A percentile compares a stretch with the other conserved stretches of the same genome.
Conservation (phyloP, 495 filamentous ascomycete genomes). For the Tuber indicum region DNA sequence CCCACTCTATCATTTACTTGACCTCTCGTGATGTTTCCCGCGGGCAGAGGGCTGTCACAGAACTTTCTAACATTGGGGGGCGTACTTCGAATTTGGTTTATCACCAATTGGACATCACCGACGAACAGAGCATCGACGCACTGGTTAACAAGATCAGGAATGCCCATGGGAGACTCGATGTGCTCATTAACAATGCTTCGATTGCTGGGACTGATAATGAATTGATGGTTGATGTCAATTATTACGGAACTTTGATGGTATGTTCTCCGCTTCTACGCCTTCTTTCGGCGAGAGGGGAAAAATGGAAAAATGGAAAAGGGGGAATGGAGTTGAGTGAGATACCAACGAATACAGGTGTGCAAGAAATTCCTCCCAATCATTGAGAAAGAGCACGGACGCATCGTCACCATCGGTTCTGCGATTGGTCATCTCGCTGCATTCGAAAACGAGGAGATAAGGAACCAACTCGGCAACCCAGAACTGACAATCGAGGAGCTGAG, state of each 20-base stretch:
- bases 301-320: not conserved
- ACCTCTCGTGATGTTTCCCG: slow-evolving; percentile 12
- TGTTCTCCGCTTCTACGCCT: not conserved
- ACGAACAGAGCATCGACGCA: slow-evolving; percentile 8
- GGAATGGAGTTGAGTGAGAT: not conserved
- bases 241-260: slow-evolving; percentile 23
- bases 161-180: slow-evolving; percentile 16
- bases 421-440: slow-evolving; percentile 7
- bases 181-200: slow-evolving; percentile 20
- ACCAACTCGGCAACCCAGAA: slow-evolving; percentile 1
- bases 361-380: slow-evolving; percentile 20
- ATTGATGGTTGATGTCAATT: slow-evolving; percentile 19
- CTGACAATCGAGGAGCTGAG: slow-evolving; percentile 9
- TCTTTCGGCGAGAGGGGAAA: not conserved
- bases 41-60: not conserved
- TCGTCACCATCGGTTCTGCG: slow-evolving; percentile 12
- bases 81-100: slow-evolving; percentile 1
- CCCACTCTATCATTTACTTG: slow-evolving; percentile 11
- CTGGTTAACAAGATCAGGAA: slow-evolving; percentile 40
- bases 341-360: slow-evolving; percentile 9
- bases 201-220: slow-evolving; percentile 3
- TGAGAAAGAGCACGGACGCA: slow-evolving; percentile 3
- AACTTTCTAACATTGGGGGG: not conserved
- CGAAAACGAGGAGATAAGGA: slow-evolving; percentile 10
- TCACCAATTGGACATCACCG: slow-evolving; percentile 10